phyloP scores from a whole-genome alignment of 2,329 filamentous ascomycete genomes.

The Fusarium austroafricanum region DNA sequence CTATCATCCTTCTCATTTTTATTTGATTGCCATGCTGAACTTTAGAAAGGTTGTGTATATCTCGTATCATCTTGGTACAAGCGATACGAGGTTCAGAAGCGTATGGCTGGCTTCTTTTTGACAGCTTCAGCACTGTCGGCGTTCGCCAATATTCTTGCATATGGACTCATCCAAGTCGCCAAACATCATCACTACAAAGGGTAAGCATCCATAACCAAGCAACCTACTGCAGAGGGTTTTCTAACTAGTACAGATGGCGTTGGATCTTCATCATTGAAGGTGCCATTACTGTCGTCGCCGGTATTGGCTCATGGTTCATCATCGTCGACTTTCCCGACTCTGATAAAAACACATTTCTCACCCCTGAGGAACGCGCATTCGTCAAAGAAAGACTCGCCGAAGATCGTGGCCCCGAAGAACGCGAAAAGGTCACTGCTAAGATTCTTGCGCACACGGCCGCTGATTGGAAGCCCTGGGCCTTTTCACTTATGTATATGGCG shows the following conservation, averaged over 20 bases:
- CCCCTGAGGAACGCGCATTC: constrained; percentile 14
- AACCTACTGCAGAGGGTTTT: no score
- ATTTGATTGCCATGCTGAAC: no score
- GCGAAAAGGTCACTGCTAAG: constrained; percentile 15
- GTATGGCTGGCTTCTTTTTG: constrained; percentile 29
- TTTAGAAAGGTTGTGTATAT: constrained; percentile 34
- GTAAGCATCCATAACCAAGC: background rate
- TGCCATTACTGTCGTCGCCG: constrained; percentile 22
- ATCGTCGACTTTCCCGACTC: constrained; percentile 38
- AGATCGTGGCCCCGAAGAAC: constrained; percentile 21
- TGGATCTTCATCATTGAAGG: constrained; percentile 39
- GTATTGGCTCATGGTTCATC: constrained; percentile 33
- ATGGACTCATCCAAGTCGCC: constrained; percentile 25
- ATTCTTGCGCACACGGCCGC: constrained; percentile 3
- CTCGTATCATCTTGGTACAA: constrained; percentile 30
- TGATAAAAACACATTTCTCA: constrained; percentile 24
- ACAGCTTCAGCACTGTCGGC: constrained; percentile 17
- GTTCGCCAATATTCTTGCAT: constrained; percentile 33
- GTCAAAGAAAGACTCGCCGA: constrained; percentile 17
- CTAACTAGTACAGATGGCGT: constrained; percentile 8
- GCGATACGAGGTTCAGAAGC: constrained; percentile 29
- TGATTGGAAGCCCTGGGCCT: constrained; percentile 36
- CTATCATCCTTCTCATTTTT: no score
- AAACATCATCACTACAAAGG: constrained; percentile 28
- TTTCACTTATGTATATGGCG: constrained; percentile 31